Conservation (phyloP, 192 early-diverging fungal genomes). For the Dissophora ornata region DNA sequence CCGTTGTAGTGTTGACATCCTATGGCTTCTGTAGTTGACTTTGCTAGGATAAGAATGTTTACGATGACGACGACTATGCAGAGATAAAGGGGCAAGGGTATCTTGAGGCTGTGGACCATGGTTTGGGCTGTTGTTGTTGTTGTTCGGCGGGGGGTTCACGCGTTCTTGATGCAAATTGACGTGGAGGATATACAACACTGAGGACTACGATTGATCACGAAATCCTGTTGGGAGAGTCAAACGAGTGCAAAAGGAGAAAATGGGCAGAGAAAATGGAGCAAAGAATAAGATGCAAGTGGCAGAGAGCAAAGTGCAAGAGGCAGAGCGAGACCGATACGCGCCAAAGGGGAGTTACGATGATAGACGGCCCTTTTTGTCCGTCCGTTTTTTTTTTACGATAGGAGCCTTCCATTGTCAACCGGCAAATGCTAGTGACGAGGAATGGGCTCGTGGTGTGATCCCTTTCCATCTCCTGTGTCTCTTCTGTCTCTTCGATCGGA, state of each 20-base stretch:
- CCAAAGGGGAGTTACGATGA: no score
- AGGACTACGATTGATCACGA: no score
- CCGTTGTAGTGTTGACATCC: slow-evolving; percentile 52
- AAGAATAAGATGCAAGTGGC: background rate
- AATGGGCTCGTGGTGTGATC: no score
- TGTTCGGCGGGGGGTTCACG: no score
- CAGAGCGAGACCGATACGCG: background rate
- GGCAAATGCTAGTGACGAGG: background rate
- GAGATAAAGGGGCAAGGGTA: background rate
- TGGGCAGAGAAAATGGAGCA: background rate
- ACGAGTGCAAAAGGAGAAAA: slow-evolving; percentile 8
- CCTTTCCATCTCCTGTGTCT: no score
- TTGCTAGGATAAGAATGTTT: background rate
- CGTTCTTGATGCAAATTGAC: no score
- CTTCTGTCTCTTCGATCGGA: no score
- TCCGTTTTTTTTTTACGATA: no score
- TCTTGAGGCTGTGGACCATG: slow-evolving; percentile 1
- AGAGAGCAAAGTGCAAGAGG: background rate
- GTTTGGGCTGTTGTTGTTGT: background rate
- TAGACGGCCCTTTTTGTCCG: no score
- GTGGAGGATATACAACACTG: no score
- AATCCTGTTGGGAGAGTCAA: no score
- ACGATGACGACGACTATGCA: background rate
- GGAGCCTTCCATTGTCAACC: slow-evolving; percentile 2
- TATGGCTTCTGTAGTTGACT: background rate